phyloP scores from a whole-genome alignment of 345 rosid genomes.

The Triadica sebifera region DNA sequence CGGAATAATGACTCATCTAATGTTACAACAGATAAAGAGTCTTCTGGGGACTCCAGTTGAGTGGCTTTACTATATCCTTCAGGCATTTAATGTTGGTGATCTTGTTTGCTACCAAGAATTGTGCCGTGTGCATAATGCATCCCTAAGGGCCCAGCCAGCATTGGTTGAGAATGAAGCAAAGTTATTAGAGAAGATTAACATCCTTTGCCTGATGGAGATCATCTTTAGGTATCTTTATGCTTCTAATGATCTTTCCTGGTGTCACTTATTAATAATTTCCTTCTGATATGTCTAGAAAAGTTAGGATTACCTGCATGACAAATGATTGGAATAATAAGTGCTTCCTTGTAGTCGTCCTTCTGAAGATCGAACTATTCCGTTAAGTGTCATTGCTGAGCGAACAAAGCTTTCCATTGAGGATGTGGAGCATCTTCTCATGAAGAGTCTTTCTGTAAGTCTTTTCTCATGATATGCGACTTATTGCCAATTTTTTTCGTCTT shows the following conservation, averaged over 20 bases:
- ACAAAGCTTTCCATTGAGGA: slow-evolving; percentile 83
- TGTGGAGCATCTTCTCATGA: slow-evolving; percentile 97
- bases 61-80: slow-evolving; percentile 94
- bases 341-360: slow-evolving; percentile 76
- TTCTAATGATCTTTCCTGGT: background rate
- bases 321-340: slow-evolving; percentile 16
- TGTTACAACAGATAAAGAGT: slow-evolving; percentile 70
- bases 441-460: slow-evolving; percentile 88
- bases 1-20: slow-evolving; percentile 9
- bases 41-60: slow-evolving; percentile 84
- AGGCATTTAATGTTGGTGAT: slow-evolving; percentile 90
- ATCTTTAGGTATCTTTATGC: slow-evolving; percentile 68
- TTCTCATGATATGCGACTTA: background rate
- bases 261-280: background rate
- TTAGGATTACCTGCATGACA: background rate
- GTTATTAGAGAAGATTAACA: slow-evolving; percentile 91
- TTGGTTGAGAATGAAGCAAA: slow-evolving; percentile 87
- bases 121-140: slow-evolving; percentile 75
- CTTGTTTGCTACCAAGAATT: slow-evolving; percentile 81
- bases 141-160: slow-evolving; percentile 89
- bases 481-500: background rate
- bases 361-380: slow-evolving; percentile 93
- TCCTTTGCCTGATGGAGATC: slow-evolving; percentile 95
- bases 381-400: slow-evolving; percentile 79
- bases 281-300: background rate